Evolutionary conservation across 2,329 filamentous ascomycete genomes (phyloP).

Genomic region (Juglanconis sp.): DNA sequence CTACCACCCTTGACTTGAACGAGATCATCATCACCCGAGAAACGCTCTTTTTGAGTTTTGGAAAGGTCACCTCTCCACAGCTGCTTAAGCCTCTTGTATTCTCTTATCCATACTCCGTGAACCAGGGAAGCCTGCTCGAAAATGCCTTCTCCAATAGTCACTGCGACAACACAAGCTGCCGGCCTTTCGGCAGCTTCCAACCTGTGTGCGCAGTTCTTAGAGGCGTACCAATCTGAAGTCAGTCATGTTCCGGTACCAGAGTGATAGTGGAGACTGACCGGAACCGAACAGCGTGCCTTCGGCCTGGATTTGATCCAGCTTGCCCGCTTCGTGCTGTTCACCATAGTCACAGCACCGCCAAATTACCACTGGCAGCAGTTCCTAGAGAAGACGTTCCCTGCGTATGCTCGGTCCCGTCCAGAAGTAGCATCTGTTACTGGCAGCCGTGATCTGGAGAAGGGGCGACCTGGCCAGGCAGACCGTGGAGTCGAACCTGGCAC

Average conservation of each 20-base stretch:
- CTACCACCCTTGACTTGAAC: too few relatives aligned
- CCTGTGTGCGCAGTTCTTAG: constrained; percentile 51
- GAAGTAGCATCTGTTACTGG: background rate
- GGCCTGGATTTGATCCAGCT: constrained; percentile 46
- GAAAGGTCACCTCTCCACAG: too few relatives aligned
- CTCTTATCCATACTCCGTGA: too few relatives aligned
- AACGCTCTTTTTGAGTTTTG: too few relatives aligned
- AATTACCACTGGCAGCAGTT: constrained; percentile 58
- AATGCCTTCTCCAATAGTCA: constrained; percentile 49
- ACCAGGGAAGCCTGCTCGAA: constrained; percentile 8
- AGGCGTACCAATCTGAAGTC: constrained; percentile 45
- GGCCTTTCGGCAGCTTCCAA: constrained; percentile 49
- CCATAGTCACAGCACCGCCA: constrained; percentile 52
- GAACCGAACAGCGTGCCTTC: constrained; percentile 31
- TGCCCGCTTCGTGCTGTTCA: constrained; percentile 51
- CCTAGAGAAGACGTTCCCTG: constrained; percentile 52
- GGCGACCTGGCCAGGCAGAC: background rate
- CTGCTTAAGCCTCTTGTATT: too few relatives aligned
- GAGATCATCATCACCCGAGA: too few relatives aligned
- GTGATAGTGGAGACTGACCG: background rate
- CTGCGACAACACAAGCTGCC: constrained; percentile 51
- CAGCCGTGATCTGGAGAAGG: constrained; percentile 20
- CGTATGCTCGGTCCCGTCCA: constrained; percentile 28
- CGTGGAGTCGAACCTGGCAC: constrained; percentile 1
- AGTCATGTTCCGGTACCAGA: constrained; percentile 13